Evolutionary conservation across 192 early-diverging fungal genomes (phyloP).

Genomic region (Tieghemiomyces parasiticus): DNA sequence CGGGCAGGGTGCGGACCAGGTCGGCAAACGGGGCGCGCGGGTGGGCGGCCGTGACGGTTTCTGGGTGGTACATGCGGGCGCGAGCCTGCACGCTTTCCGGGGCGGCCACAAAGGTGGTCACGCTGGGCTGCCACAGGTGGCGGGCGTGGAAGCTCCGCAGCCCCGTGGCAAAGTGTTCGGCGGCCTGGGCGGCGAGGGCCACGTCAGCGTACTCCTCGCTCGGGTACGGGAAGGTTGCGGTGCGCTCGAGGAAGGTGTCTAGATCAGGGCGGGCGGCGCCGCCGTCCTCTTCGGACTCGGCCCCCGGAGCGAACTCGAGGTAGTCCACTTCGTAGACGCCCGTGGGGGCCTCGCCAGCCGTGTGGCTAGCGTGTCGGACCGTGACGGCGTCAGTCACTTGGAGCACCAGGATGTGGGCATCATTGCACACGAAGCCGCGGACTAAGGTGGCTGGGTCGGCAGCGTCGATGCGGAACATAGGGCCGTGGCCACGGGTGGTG

Average conservation of each 20-base stretch:
- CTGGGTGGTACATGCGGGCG: constrained; percentile 8
- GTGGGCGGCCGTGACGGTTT: neutral
- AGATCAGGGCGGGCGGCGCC: too few relatives aligned
- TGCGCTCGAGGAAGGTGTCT: neutral
- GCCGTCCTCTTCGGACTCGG: neutral
- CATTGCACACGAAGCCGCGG: constrained; percentile 34
- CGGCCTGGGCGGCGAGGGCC: neutral
- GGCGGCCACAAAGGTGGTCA: constrained; percentile 2
- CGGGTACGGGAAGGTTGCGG: neutral
- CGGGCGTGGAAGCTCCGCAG: neutral
- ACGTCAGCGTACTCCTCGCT: neutral
- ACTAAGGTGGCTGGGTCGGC: constrained; percentile 12
- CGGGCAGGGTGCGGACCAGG: too few relatives aligned
- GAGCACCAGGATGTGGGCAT: constrained; percentile 34
- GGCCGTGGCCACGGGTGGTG: constrained; percentile 24
- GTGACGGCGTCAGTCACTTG: constrained; percentile 14
- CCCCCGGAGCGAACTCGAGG: neutral
- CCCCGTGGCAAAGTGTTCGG: neutral
- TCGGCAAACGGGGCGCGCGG: neutral
- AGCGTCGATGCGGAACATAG: constrained; percentile 30
- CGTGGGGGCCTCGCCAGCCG: neutral
- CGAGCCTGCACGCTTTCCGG: neutral
- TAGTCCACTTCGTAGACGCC: neutral
- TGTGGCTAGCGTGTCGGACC: constrained; percentile 6
- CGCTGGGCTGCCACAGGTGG: constrained; percentile 5